phyloP scores from a whole-genome alignment of 192 early-diverging fungal genomes.

The Coemansia umbellata region DNA sequence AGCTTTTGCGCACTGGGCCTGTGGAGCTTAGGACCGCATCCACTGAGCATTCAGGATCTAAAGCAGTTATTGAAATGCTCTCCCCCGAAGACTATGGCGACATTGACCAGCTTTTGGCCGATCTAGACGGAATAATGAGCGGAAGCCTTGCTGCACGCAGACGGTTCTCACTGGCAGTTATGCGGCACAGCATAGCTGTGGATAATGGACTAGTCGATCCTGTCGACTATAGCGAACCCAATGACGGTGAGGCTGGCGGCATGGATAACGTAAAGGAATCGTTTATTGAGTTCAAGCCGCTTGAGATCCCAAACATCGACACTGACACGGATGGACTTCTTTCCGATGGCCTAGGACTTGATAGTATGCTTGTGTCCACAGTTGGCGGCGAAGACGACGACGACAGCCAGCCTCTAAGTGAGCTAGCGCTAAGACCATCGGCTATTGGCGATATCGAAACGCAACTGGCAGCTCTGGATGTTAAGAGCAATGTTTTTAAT shows the following conservation, averaged over 20 bases:
- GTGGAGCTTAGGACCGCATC: conserved; percentile 43
- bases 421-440: conserved; percentile 1
- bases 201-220: conserved; percentile 35
- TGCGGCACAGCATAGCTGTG: conserved; percentile 42
- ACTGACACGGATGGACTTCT: neutral
- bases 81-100: conserved; percentile 46
- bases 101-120: conserved; percentile 32
- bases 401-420: conserved; percentile 9
- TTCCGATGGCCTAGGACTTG: conserved; percentile 18
- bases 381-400: conserved; percentile 4
- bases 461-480: neutral
- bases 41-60: conserved; percentile 43
- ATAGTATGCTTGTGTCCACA: conserved; percentile 16
- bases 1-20: conserved; percentile 23
- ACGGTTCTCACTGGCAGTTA: conserved; percentile 40
- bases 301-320: conserved; percentile 23
- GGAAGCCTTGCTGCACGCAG: conserved; percentile 41
- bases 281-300: conserved; percentile 35
- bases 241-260: neutral
- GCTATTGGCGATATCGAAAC: neutral
- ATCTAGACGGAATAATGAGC: conserved; percentile 44
- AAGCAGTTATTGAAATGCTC: conserved; percentile 31
- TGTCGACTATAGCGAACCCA: conserved; percentile 15
- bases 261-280: neutral
- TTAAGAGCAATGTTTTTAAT: neutral